Evolutionary conservation across 306 rosid genomes (phyloP), one percentile per base, ranked within the genome.

Genomic region (Quercus suber): DNA sequence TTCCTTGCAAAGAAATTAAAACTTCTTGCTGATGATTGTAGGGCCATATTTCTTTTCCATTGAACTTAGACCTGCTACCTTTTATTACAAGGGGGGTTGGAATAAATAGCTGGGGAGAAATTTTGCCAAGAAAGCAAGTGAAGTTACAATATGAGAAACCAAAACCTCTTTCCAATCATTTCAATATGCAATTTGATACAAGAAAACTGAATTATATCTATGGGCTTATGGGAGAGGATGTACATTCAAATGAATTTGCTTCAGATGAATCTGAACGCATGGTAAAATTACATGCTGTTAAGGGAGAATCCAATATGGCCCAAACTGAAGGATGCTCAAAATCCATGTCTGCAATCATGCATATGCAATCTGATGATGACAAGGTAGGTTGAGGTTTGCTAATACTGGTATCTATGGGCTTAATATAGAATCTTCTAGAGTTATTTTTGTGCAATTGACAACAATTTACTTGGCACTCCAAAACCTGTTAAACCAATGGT

Each of bases 11-110:
- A 49, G 63, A 53, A 8, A 35, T 15, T 68, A 59, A 18, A 33
- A 71, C 5, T 73, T 71, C 35, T 69, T 83, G 7, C 33, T 79
- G 55, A 12, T 78, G 84, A 56, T 75, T 90, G 80, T 85, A 91
- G 98, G 98, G 97, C 31, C 93, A 89, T 80, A 82, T 91, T 72
- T 90, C 91, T 33, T 92, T 94, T 81, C 97, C 98, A 3, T 77
- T 91, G 86, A 81, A 76, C 80, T 87, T 94, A 89, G 98, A 94
- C 71, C 79, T 86, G 58, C 83, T 31, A 51, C 78, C 90, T 52
- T 94, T 92, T 92, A 89, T 83, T 87, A 88, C 90, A 27, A 88
- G 84, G 69, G 87, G 84, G 76, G 89, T 85, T 58, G 91, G 88
- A 84, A 82, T 84, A 79, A 87, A 84, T 58, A 74, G 80, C 45